These are phyloP conservation scores for Hippophae gyantsensis DNA, from an alignment of 306 rosid species.

Conservation along the genomic window DNA sequence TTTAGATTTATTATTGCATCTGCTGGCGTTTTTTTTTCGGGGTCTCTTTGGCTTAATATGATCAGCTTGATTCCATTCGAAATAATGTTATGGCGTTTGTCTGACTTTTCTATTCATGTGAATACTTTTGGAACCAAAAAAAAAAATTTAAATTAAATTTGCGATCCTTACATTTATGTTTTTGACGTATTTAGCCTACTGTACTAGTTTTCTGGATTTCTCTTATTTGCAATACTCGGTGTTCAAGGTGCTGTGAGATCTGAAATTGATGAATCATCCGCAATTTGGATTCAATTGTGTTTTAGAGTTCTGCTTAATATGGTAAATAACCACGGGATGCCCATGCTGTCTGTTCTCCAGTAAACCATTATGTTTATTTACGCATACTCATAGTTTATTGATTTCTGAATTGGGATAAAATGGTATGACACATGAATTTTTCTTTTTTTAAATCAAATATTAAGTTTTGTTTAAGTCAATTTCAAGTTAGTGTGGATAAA, in stretches of 20 bases:
- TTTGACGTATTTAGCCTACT: not conserved
- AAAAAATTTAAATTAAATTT: not conserved
- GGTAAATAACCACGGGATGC: conserved; percentile 10
- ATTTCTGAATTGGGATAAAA: too few species aligned
- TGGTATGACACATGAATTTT: too few species aligned
- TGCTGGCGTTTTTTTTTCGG: conserved; percentile 1
- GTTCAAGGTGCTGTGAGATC: conserved; percentile 8
- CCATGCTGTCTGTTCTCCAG: conserved; percentile 5
- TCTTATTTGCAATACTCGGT: conserved; percentile 2
- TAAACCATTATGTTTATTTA: not conserved
- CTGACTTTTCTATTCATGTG: not conserved
- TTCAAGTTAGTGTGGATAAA: not conserved
- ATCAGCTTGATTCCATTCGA: not conserved
- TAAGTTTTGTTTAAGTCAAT: not conserved
- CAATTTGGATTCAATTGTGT: conserved; percentile 2
- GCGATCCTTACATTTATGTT: not conserved
- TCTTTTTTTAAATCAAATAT: not conserved
- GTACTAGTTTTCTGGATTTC: conserved; percentile 2
- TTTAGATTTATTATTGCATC: conserved; percentile 7
- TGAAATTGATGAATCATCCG: conserved; percentile 12
- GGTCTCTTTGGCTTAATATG: conserved; percentile 7
- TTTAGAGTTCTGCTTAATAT: conserved; percentile 1
- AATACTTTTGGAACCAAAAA: too few species aligned
- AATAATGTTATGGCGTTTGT: not conserved
- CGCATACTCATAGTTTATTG: too few species aligned